A percentile compares a stretch with the other conserved stretches of the same genome.
phyloP scores from a whole-genome alignment of 2,329 filamentous ascomycete genomes.

The Colletotrichum sp. region DNA sequence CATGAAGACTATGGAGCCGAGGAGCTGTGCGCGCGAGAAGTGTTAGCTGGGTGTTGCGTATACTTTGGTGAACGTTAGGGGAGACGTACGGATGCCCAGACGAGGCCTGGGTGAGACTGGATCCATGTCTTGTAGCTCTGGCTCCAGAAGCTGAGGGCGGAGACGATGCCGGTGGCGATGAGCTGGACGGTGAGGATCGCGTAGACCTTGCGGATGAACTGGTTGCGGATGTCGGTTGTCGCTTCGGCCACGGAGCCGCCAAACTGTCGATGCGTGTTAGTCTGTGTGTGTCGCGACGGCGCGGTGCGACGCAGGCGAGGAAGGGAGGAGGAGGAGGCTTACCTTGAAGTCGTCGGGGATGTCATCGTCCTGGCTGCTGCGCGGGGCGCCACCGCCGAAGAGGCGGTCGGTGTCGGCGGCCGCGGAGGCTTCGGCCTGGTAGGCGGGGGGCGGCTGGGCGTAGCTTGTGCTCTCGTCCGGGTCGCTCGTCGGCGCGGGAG shows the following conservation, averaged over 20 bases:
- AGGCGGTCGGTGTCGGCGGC: constrained; percentile 60
- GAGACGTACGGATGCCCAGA: constrained; percentile 82
- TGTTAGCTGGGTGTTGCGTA: too few relatives aligned
- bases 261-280: constrained; percentile 62
- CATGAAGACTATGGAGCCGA: constrained; percentile 85
- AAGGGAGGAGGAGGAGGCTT: not conserved
- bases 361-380: constrained; percentile 81
- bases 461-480: constrained; percentile 76
- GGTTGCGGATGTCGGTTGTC: constrained; percentile 93
- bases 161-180: constrained; percentile 80
- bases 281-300: not conserved
- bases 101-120: constrained; percentile 80
- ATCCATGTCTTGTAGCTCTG: constrained; percentile 83
- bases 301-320: not conserved
- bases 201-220: constrained; percentile 97
- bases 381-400: constrained; percentile 70
- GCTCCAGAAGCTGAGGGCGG: constrained; percentile 86
- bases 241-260: constrained; percentile 93
- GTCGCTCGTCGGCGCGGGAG: constrained; percentile 83
- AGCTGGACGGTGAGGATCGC: constrained; percentile 96
- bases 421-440: constrained; percentile 57
- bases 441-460: constrained; percentile 83
- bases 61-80: too few relatives aligned
- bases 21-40: too few relatives aligned
- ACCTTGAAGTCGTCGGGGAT: constrained; percentile 98